Base-by-base conservation (phyloP, 257 asterid genomes). In the Buddleja alternifolia region DNA sequence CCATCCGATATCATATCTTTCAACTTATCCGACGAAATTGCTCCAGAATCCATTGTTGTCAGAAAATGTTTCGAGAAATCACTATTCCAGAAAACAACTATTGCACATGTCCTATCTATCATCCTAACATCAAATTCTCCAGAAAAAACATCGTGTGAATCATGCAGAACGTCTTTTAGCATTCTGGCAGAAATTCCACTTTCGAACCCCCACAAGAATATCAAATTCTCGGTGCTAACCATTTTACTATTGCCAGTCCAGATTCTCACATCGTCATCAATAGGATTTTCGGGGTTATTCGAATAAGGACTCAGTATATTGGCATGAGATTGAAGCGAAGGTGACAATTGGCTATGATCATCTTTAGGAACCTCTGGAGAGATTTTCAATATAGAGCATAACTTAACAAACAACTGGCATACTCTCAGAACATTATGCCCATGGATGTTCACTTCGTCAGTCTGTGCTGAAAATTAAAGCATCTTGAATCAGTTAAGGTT, bases 161-260 rank as follows among this genome's bases (percentile, higher is more conserved):
- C 83, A 37, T 57, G 60, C 25, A 93, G 82, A 67, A 86, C 71
- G 60, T 51, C 70, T 75, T 86, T 93, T 54, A 90, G 84, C 79
- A 73, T 75, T 60, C 74, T 74, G 63, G 88, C 83, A 14, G 96
- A 86, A 70, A 79, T 77, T 63, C 89, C 94, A 44, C 82, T 62
- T 82, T 67, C 72, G 19, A 90, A 88, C 21, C 98, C 97, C 97
- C 96, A 90, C 57, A 93, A 60, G 84, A 90, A 83, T 10, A 87
- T 87, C 70, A 90, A 65, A 74, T 80, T 82, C 40, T 71, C 61
- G 16, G 47, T 74, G 70, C 89, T 75, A 60, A 86, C 79, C n/a
- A 67, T 80, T 67, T 81, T 69, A 14, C 72, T 63, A 58, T 67
- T 72, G 40, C 84, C 78, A 17, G 80, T 82, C 79, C 83, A 74